These are phyloP conservation scores for Gelatoporia subvermispora DNA, from an alignment of 768 basidiomycete genomes.

Conservation along the genomic window DNA sequence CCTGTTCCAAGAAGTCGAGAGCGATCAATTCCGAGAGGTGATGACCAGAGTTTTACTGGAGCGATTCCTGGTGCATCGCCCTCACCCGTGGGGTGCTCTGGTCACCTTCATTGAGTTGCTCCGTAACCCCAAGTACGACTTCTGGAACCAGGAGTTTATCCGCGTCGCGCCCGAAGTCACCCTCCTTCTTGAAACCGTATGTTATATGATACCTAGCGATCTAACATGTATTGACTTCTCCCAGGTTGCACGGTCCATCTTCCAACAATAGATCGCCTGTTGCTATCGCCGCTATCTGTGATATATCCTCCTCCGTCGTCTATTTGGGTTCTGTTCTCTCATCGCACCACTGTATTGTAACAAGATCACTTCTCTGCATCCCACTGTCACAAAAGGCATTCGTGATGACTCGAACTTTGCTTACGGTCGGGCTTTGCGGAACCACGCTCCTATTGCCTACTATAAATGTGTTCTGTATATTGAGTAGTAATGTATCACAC, in stretches of 20 bases:
- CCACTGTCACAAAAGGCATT: slow-evolving; percentile 50
- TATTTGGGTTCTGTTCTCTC: slow-evolving; percentile 38
- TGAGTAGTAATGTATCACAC: slow-evolving; percentile 32
- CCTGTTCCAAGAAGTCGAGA: slow-evolving; percentile 76
- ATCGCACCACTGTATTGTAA: slow-evolving; percentile 84
- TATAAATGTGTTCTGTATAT: slow-evolving; percentile 30
- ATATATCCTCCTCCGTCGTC: slow-evolving; percentile 35
- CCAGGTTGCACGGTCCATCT: slow-evolving; percentile 75
- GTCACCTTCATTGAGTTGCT: slow-evolving; percentile 93
- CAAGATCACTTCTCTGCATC: slow-evolving; percentile 45
- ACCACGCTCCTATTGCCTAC: slow-evolving; percentile 24
- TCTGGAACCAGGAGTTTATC: slow-evolving; percentile 86
- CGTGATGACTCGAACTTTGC: slow-evolving; percentile 40
- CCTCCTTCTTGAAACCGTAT: slow-evolving; percentile 76
- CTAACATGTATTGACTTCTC: slow-evolving; percentile 1
- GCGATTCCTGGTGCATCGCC: slow-evolving; percentile 88
- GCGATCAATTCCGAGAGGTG: slow-evolving; percentile 74
- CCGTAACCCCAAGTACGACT: slow-evolving; percentile 84
- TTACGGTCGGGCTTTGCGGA: slow-evolving; percentile 28
- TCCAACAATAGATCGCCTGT: slow-evolving; percentile 57
- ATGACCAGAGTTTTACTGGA: slow-evolving; percentile 89
- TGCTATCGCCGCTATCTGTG: slow-evolving; percentile 70
- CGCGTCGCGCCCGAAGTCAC: slow-evolving; percentile 84
- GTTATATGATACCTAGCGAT: slow-evolving; percentile 23
- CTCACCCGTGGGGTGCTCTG: slow-evolving; percentile 94